phyloP scores from a whole-genome alignment of 2,329 filamentous ascomycete genomes.

The Chaetomium globosum region DNA sequence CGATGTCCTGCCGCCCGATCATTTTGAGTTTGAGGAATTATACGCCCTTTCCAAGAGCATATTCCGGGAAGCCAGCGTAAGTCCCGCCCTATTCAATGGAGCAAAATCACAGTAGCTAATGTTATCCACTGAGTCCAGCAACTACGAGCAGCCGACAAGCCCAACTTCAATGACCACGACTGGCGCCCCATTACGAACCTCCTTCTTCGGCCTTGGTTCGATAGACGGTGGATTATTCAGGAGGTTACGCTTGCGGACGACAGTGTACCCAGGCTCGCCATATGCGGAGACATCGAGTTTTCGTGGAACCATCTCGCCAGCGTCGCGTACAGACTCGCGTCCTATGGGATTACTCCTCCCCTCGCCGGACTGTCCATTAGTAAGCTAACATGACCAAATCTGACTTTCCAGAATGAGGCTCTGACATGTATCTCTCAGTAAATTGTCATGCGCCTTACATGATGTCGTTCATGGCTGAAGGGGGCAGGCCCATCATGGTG shows the following conservation, averaged over 20 bases:
- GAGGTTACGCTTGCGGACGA: constrained; percentile 12
- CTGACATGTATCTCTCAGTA: background rate
- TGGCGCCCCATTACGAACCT: constrained; percentile 7
- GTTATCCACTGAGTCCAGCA: background rate
- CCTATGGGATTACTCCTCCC: background rate
- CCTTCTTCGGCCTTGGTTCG: constrained; percentile 9
- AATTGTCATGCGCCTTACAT: constrained; percentile 1
- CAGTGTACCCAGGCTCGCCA: constrained; percentile 8
- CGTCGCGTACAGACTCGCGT: constrained; percentile 3
- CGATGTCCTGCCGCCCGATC: constrained; percentile 2
- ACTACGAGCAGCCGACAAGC: constrained; percentile 2
- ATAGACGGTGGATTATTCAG: constrained; percentile 18
- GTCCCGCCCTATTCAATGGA: background rate
- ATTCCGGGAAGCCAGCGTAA: background rate
- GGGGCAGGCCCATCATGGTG: background rate
- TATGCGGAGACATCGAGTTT: constrained; percentile 14
- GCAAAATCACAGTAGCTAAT: background rate
- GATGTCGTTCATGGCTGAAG: background rate
- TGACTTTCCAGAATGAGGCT: background rate
- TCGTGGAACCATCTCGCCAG: constrained; percentile 9
- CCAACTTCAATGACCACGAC: constrained; percentile 13
- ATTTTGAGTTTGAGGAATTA: constrained; percentile 8
- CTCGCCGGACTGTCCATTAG: constrained; percentile 8
- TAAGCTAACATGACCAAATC: background rate
- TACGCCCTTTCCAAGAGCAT: background rate